phyloP scores from a whole-genome alignment of 2,329 filamentous ascomycete genomes.

The Diaporthe amygdali region DNA sequence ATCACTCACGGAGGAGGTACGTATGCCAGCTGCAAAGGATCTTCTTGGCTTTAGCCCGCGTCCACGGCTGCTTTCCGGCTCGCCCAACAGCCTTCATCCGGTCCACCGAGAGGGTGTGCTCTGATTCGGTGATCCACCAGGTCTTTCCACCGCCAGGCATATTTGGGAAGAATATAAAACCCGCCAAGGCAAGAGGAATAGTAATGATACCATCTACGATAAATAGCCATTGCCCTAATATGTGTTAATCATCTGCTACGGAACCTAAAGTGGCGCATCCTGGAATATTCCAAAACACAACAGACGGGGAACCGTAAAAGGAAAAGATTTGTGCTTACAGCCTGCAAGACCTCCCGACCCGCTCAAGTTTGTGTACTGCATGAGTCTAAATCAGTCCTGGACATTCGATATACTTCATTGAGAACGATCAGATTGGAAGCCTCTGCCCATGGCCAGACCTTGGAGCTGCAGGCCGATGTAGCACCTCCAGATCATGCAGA shows the following conservation, averaged over 20 bases:
- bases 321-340: constrained; percentile 57
- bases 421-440: not conserved
- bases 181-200: constrained; percentile 56
- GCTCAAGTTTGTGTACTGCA: constrained; percentile 38
- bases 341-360: constrained; percentile 50
- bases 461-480: not conserved
- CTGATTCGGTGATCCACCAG: constrained; percentile 39
- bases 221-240: no score
- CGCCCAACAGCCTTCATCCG: constrained; percentile 32
- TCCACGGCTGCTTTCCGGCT: constrained; percentile 7
- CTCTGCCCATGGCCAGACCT: not conserved
- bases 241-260: not conserved
- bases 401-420: not conserved
- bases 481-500: not conserved
- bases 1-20: constrained; percentile 39
- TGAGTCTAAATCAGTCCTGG: not conserved
- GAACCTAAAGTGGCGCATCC: not conserved
- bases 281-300: no score
- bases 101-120: constrained; percentile 40
- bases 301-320: not conserved
- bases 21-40: constrained; percentile 45
- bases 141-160: constrained; percentile 45
- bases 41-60: constrained; percentile 35
- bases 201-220: constrained; percentile 59
- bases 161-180: constrained; percentile 55